A percentile compares a stretch with the other conserved stretches of the same genome.
Evolutionary conservation across 2,329 filamentous ascomycete species (phyloP).

Genomic region (Verticillium nonalfalfae): DNA sequence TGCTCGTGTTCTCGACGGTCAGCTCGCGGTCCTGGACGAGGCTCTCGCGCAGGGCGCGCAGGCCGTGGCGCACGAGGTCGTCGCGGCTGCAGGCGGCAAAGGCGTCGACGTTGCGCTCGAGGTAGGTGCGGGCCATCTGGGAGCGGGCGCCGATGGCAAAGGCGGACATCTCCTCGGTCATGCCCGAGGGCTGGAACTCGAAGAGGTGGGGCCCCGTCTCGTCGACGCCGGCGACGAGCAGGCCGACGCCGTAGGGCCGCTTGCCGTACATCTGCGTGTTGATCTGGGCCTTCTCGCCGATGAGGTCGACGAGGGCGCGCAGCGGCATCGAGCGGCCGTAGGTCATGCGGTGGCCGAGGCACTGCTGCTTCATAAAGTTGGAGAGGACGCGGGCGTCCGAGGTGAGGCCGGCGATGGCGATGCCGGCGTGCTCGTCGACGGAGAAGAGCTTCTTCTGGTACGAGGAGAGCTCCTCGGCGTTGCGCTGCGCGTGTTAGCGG

Average conservation of each 20-base stretch:
- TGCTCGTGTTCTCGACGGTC: constrained; percentile 92
- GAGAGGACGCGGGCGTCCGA: constrained; percentile 97
- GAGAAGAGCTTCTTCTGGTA: constrained; percentile 99
- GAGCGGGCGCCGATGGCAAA: constrained; percentile 93
- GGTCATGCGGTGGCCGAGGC: constrained; percentile 88
- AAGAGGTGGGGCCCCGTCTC: constrained; percentile 92
- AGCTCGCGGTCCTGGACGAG: constrained; percentile 96
- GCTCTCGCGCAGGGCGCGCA: constrained; percentile 90
- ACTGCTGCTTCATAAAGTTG: constrained; percentile 99
- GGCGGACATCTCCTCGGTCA: constrained; percentile 95
- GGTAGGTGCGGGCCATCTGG: constrained; percentile 96
- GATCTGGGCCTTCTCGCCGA: constrained; percentile 92
- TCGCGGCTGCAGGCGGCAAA: constrained; percentile 74
- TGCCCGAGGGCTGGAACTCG: constrained; percentile 93
- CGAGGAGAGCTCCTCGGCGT: constrained; percentile 97
- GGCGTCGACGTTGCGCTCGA: constrained; percentile 83
- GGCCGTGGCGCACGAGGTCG: constrained; percentile 83
- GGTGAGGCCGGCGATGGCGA: constrained; percentile 93
- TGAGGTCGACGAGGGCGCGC: constrained; percentile 81
- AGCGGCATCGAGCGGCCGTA: constrained; percentile 92
- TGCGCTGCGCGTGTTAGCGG: constrained; percentile 55
- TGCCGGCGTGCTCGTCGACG: constrained; percentile 90
- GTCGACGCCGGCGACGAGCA: constrained; percentile 90
- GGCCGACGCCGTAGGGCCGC: constrained; percentile 89
- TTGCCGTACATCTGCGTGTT: constrained; percentile 98